A percentile compares a stretch with the other conserved stretches of the same genome.
These are phyloP conservation scores for Medakamo hakoo DNA, from an alignment of 139 green algal species.

Conservation along the genomic window DNA sequence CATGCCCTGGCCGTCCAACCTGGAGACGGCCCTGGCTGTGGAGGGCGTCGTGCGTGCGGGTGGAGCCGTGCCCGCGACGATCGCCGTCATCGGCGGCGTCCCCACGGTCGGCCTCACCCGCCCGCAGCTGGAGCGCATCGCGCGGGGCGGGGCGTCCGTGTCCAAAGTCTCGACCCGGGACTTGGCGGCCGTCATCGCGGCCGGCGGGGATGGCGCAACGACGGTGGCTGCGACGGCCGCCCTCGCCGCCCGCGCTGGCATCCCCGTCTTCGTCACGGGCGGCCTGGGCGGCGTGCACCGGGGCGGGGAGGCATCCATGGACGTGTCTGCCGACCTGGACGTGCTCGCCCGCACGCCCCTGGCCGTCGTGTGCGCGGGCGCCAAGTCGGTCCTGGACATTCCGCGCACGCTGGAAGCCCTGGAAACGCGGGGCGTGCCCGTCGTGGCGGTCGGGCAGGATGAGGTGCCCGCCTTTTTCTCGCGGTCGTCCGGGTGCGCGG, in stretches of 20 bases:
- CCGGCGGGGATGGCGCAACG: conserved; percentile 59
- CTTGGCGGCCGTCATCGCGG: conserved; percentile 48
- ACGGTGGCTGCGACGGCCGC: conserved; percentile 91
- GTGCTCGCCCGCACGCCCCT: conserved; percentile 77
- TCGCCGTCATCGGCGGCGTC: conserved; percentile 71
- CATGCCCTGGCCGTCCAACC: conserved; percentile 93
- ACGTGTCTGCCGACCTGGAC: conserved; percentile 78
- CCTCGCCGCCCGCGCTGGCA: conserved; percentile 63
- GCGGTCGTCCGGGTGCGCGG: conserved; percentile 39
- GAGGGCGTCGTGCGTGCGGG: conserved; percentile 57
- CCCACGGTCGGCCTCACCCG: conserved; percentile 40
- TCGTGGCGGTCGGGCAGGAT: conserved; percentile 54
- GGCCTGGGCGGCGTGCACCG: conserved; percentile 67
- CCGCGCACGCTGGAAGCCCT: conserved; percentile 87
- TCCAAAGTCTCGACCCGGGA: conserved; percentile 72
- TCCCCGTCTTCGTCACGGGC: conserved; percentile 64
- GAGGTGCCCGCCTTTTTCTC: conserved; percentile 97
- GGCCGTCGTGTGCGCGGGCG: conserved; percentile 85
- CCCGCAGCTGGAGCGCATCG: conserved; percentile 24
- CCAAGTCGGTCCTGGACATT: conserved; percentile 94
- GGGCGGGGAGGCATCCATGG: conserved; percentile 63
- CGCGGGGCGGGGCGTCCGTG: conserved; percentile 22
- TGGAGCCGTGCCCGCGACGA: conserved; percentile 74
- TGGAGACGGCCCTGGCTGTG: conserved; percentile 68
- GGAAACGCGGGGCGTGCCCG: conserved; percentile 84